phyloP scores from a whole-genome alignment of 108 stramenopile genomes.

The Cylindrotheca fusiformis region DNA sequence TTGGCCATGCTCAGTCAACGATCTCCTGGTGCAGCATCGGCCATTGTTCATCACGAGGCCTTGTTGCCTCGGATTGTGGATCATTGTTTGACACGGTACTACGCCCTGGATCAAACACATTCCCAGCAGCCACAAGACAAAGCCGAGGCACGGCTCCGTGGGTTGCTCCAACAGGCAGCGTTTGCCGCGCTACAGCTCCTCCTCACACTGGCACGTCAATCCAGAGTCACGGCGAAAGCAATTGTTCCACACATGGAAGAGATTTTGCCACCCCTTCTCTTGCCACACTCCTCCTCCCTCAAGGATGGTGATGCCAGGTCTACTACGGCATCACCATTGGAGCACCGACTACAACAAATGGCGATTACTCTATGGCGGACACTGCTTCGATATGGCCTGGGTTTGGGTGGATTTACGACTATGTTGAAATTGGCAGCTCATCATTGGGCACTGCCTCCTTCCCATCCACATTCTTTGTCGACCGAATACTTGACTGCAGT shows the following conservation, averaged over 20 bases:
- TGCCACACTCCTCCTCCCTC: neutral
- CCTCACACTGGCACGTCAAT: conserved; percentile 73
- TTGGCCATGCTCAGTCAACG: conserved; percentile 69
- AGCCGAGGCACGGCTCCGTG: neutral
- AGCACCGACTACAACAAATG: conserved; percentile 47
- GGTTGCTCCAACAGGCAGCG: conserved; percentile 6
- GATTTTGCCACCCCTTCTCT: conserved; percentile 33
- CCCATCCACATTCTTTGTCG: conserved; percentile 33
- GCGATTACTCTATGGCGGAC: conserved; percentile 66
- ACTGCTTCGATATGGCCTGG: conserved; percentile 72
- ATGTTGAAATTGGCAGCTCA: conserved; percentile 48
- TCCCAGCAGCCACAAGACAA: conserved; percentile 2
- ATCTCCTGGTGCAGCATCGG: conserved; percentile 81
- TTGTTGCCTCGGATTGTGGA: conserved; percentile 34
- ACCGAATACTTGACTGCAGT: conserved; percentile 55
- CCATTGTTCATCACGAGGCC: conserved; percentile 64
- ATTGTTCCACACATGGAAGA: conserved; percentile 17
- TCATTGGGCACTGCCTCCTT: conserved; percentile 28
- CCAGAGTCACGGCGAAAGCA: conserved; percentile 56
- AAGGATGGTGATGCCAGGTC: conserved; percentile 4
- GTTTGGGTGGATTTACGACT: conserved; percentile 40
- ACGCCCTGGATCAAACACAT: neutral
- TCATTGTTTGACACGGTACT: neutral
- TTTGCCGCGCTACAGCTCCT: conserved; percentile 54
- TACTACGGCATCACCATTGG: conserved; percentile 20